phyloP scores from a whole-genome alignment of 2,329 filamentous ascomycete species.

The Sporothrix schenckii region DNA sequence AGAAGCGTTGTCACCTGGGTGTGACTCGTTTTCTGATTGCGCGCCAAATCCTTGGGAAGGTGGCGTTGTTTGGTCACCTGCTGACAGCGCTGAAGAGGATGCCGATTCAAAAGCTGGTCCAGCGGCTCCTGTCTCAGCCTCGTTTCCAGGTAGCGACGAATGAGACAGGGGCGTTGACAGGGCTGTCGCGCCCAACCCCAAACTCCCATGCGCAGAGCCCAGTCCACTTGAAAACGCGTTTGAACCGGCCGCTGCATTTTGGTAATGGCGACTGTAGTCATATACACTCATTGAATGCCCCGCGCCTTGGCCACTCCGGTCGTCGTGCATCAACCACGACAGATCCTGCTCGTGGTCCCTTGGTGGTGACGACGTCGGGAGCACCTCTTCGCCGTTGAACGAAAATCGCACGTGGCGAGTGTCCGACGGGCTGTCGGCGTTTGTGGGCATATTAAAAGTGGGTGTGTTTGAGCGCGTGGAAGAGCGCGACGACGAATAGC shows the following conservation, averaged over 20 bases:
- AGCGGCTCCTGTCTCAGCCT: conserved; percentile 12
- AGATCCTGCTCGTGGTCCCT: conserved; percentile 26
- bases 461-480: conserved; percentile 18
- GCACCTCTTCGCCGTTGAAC: conserved; percentile 61
- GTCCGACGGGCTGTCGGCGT: conserved; percentile 41
- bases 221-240: neutral
- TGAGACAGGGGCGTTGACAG: conserved; percentile 5
- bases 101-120: neutral
- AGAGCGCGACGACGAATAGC: conserved; percentile 44
- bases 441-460: conserved; percentile 35
- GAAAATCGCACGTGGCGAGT: conserved; percentile 63
- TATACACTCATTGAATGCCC: conserved; percentile 1
- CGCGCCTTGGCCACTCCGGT: neutral
- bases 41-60: neutral
- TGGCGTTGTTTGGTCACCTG: conserved; percentile 18
- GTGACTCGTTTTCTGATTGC: conserved; percentile 16
- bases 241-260: conserved; percentile 1
- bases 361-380: conserved; percentile 60
- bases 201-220: neutral
- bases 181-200: neutral
- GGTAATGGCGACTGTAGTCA: conserved; percentile 18
- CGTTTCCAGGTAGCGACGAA: conserved; percentile 18
- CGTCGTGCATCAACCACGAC: conserved; percentile 34
- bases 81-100: neutral
- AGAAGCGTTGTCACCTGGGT: neutral